Base-by-base conservation (phyloP, 2,329 filamentous ascomycete species). In the Colletotrichum musicola region DNA sequence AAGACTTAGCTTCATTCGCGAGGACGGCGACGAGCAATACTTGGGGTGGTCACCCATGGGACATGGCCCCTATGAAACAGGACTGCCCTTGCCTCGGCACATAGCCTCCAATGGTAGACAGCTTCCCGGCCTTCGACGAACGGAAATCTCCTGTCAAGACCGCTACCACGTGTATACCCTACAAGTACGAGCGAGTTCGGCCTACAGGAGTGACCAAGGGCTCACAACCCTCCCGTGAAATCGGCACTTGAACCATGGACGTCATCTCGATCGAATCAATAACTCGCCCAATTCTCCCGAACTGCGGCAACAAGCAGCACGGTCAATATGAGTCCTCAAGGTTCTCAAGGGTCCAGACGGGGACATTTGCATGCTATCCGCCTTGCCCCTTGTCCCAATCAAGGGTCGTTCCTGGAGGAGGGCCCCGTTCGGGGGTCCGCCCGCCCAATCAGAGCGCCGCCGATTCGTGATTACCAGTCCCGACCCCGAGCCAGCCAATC, bases 381-480 rank as follows among this genome's bases (percentile, higher is more conserved):
- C 65, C 46, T 68, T 55, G 16, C 18, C 16, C 12, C n/a, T 16
- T 60, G 55, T n/a, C 47, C 65, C 6, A 9, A 20, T 51, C 38
- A 20, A 42, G 62, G 54, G 55, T 44, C 18, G 20, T 20, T 55
- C 42, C 50, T 25, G 49, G 13, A 51, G 35, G 35, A 6, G 5
- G 22, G 54, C 42, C 22, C 62, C 62, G 55, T 27, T 42, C 18
- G 50, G 22, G 22, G 30, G 49, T 49, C 27, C 7, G 40, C 20
- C 25, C 38, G 4, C 18, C 66, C 66, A 69, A 69, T 69, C 55
- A 69, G 1, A 16, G 6, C 5, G 22, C 30, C 35, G 35, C 66
- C 66, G 66, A 69, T 61, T 65, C 62, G 10, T 51, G 62, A 69
- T 69, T 47, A 69, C 66, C 20, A 25, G 27, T 62, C 40, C 62